Conservation (phyloP, 1,284 basidiomycete species). For the Acaromyces ingoldii region DNA sequence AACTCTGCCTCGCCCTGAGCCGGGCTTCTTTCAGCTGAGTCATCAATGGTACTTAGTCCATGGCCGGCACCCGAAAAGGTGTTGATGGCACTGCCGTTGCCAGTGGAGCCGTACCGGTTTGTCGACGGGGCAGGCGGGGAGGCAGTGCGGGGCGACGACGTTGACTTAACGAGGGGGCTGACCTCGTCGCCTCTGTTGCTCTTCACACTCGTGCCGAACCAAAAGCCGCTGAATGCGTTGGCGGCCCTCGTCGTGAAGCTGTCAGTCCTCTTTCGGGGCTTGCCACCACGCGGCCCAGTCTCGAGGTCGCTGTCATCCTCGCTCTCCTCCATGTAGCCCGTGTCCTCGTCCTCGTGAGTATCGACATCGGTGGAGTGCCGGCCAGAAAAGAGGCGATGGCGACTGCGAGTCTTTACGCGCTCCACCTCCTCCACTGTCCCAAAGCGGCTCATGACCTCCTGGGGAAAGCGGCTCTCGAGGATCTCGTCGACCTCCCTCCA, state of each 20-base stretch:
- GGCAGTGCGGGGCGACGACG: no score
- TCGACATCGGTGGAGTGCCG: not conserved
- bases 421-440: constrained; percentile 17
- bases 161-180: no score
- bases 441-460: constrained; percentile 46
- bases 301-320: constrained; percentile 22
- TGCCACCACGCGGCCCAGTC: constrained; percentile 1
- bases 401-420: constrained; percentile 1
- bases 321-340: constrained; percentile 10
- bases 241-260: constrained; percentile 34
- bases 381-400: not conserved
- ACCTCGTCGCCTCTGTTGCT: no score
- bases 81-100: no score
- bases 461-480: constrained; percentile 46
- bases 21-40: no score
- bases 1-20: no score
- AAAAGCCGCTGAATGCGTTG: constrained; percentile 29
- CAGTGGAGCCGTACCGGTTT: no score
- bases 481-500: constrained; percentile 49
- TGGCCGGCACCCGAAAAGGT: no score
- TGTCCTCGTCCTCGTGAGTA: not conserved
- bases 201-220: constrained; percentile 23
- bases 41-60: no score
- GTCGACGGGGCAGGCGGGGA: no score
- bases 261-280: constrained; percentile 15